Base-by-base conservation (phyloP, 768 basidiomycete species). In the Lentinula detonsa region DNA sequence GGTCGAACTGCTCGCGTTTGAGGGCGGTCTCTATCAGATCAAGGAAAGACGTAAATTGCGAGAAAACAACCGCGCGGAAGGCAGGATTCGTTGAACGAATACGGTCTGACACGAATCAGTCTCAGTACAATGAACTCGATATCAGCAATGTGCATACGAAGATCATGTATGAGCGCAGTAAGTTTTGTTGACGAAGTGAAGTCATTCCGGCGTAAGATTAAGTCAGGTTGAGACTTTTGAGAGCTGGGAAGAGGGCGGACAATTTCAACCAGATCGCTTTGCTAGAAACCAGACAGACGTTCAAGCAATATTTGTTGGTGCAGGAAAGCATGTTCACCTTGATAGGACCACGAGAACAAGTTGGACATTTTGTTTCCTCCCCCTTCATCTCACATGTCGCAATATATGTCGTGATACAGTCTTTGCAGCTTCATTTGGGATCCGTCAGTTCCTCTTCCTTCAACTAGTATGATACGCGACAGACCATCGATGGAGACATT, bases 141-240 rank as follows among this genome's bases (percentile, higher is more conserved):
- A 15, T 54, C 43, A 18, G 23, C 28, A 48, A 21, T 33, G 28
- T 7, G 60, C n/a, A 5, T 61, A 84, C 91, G 80, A 4, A 98
- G 80, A 69, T 88, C 82, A 61, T 83, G 79, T 8, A 91, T 72
- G 31, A 98, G 75, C 1, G 95, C 95, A 59, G 94, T 84, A 3
- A 98, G 77, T 72, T 98, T 98, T 0, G 95, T 97, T 8, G 92
- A 95, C 4, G 92, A 90, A 42, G 85, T 82, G 72, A 97, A 93
- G 72, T 95, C 85, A 64, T 93, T 93, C 65, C 86, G 84, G 10
- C 90, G 79, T 49, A 95, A 73, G 13, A 82, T 74, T 31, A 93
- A 76, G 15, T 71, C 74, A 11, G 82, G 74, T 40, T 74, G 66
- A 4, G 76, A 69, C 16, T 69, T 57, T 63, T 79, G 77, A 7